Evolutionary conservation across 1,284 basidiomycete genomes (phyloP).

Genomic region (Papiliotrema terrestris): DNA sequence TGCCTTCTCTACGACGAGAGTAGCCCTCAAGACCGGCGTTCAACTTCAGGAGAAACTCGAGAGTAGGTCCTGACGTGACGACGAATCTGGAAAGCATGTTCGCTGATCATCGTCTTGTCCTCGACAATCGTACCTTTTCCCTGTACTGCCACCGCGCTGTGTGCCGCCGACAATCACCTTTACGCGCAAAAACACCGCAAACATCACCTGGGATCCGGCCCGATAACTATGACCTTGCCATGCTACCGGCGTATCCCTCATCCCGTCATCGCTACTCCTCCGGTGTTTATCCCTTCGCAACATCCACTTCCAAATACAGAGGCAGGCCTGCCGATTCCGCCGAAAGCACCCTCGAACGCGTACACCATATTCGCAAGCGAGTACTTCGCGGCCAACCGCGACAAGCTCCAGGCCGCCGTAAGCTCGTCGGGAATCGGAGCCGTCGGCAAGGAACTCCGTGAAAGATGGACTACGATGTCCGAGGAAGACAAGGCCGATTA

Average conservation of each 20-base stretch:
- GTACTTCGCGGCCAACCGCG: constrained; percentile 10
- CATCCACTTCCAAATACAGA: constrained; percentile 10
- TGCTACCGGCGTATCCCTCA: too few relatives aligned
- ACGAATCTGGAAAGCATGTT: not conserved
- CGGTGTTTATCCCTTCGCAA: not conserved
- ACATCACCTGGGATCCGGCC: not conserved
- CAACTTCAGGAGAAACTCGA: not conserved
- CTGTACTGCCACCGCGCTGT: not conserved
- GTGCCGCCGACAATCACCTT: not conserved
- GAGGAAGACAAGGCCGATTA: constrained; percentile 3
- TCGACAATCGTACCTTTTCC: not conserved
- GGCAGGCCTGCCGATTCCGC: constrained; percentile 14
- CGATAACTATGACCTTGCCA: not conserved
- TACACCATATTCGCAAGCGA: constrained; percentile 32
- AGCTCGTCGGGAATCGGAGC: constrained; percentile 19
- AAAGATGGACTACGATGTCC: constrained; percentile 20
- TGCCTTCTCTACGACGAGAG: not conserved
- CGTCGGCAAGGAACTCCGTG: constrained; percentile 10
- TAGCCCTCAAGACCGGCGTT: not conserved
- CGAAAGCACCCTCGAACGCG: constrained; percentile 17
- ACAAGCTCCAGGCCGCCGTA: constrained; percentile 1
- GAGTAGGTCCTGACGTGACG: not conserved
- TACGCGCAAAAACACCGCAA: not conserved
- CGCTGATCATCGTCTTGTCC: not conserved
- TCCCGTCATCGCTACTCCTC: not conserved